These are phyloP conservation scores for Verticillium dahliae DNA, from an alignment of 2,329 filamentous ascomycete species.

Conservation along the genomic window DNA sequence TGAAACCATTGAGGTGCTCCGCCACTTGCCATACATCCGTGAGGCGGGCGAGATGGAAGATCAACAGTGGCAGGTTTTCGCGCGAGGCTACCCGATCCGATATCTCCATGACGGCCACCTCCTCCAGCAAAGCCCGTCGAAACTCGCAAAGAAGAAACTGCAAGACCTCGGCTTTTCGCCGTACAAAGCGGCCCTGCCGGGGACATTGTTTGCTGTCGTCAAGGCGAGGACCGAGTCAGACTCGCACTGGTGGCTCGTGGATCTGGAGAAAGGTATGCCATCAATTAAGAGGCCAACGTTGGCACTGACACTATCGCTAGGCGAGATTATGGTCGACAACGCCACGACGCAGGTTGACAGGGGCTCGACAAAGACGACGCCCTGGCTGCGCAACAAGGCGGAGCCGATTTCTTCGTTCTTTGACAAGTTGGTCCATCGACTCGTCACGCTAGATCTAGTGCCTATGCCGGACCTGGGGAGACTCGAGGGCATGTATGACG, in stretches of 20 bases:
- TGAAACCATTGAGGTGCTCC: slow-evolving; percentile 3
- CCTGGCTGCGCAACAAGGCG: neutral
- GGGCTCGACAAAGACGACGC: neutral
- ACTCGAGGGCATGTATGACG: neutral
- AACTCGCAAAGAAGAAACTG: slow-evolving; percentile 1
- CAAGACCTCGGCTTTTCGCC: neutral
- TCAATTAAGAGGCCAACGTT: neutral
- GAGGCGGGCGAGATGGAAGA: neutral
- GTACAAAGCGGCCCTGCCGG: neutral
- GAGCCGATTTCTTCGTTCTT: neutral
- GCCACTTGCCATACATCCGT: slow-evolving; percentile 4
- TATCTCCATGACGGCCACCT: slow-evolving; percentile 1
- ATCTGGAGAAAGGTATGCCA: neutral
- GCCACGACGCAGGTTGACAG: neutral
- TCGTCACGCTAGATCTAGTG: neutral
- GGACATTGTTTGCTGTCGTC: neutral
- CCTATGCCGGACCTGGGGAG: neutral
- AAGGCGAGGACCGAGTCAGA: slow-evolving; percentile 7
- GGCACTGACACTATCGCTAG: neutral
- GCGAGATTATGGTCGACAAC: neutral
- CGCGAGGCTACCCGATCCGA: neutral
- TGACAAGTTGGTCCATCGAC: neutral
- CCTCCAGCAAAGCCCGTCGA: slow-evolving; percentile 22
- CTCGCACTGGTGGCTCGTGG: neutral
- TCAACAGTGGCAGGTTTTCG: slow-evolving; percentile 1